These are phyloP conservation scores for Hibiscus mutabilis DNA, from an alignment of 345 rosid species.

Conservation along the genomic window DNA sequence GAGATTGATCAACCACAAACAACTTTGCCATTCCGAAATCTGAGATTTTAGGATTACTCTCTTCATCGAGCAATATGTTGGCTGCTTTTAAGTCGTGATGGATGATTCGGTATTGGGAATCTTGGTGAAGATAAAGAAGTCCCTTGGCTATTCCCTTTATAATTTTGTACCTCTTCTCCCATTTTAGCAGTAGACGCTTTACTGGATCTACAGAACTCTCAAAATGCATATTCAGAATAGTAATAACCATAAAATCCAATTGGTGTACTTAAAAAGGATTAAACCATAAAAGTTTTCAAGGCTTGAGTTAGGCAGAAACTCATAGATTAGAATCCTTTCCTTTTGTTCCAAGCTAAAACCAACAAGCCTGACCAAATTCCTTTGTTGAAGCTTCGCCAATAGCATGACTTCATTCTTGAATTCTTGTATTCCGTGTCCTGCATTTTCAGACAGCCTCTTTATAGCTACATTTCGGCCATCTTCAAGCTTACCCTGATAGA, in stretches of 20 bases:
- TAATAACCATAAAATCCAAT: background rate
- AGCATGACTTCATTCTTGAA: slow-evolving; percentile 14
- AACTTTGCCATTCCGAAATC: slow-evolving; percentile 43
- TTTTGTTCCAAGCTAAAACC: slow-evolving; percentile 4
- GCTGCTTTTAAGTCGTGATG: slow-evolving; percentile 43
- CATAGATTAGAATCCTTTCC: slow-evolving; percentile 11
- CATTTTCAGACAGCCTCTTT: slow-evolving; percentile 2
- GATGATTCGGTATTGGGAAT: slow-evolving; percentile 36
- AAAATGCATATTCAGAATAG: background rate
- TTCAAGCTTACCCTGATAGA: slow-evolving; percentile 5
- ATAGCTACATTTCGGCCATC: slow-evolving; percentile 5
- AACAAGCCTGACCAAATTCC: slow-evolving; percentile 14
- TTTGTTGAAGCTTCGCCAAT: slow-evolving; percentile 15
- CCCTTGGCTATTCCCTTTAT: slow-evolving; percentile 37
- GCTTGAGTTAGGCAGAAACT: slow-evolving; percentile 11
- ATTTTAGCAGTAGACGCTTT: slow-evolving; percentile 19
- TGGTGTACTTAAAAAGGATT: background rate
- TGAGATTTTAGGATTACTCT: slow-evolving; percentile 42
- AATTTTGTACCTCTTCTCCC: slow-evolving; percentile 31
- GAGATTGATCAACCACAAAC: slow-evolving; percentile 18
- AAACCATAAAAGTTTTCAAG: background rate
- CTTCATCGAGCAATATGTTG: slow-evolving; percentile 35
- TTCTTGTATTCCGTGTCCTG: slow-evolving; percentile 5
- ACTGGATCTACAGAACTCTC: background rate
- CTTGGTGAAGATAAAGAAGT: slow-evolving; percentile 44